A percentile compares a stretch with the other conserved stretches of the same genome.
Evolutionary conservation across 2,329 filamentous ascomycete genomes (phyloP).

Genomic region (Colletotrichum orchidophilum): DNA sequence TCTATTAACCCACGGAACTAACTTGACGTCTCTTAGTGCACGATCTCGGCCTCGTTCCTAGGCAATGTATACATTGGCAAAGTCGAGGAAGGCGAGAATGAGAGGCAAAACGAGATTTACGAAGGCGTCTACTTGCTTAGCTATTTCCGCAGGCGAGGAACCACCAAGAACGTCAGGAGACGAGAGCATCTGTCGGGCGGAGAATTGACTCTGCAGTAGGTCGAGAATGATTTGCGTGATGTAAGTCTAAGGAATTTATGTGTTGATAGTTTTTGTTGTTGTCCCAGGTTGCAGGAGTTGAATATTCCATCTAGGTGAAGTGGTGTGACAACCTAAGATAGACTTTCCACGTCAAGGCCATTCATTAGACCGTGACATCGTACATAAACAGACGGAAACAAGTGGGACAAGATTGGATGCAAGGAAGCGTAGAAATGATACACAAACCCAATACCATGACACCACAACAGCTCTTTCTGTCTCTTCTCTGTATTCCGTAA

Average conservation of each 20-base stretch:
- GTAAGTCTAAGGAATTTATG: too few relatives aligned
- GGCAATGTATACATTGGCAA: constrained; percentile 46
- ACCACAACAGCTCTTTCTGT: neutral
- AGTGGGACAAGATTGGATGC: too few relatives aligned
- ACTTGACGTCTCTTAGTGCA: constrained; percentile 33
- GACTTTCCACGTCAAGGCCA: neutral
- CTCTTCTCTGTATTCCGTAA: neutral
- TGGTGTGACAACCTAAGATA: neutral
- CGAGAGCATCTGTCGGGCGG: neutral
- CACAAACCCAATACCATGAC: neutral
- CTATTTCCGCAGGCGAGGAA: constrained; percentile 3
- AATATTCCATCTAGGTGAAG: neutral
- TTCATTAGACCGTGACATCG: too few relatives aligned
- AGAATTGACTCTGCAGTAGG: neutral
- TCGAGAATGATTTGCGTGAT: neutral
- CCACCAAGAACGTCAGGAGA: neutral
- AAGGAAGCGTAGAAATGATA: too few relatives aligned
- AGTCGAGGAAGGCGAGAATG: constrained; percentile 39
- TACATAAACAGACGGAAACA: too few relatives aligned
- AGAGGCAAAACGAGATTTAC: constrained; percentile 40
- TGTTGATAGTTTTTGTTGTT: neutral
- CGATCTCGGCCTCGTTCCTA: constrained; percentile 40
- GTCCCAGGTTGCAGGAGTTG: neutral
- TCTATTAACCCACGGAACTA: neutral
- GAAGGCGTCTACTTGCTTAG: constrained; percentile 42